These are phyloP conservation scores for Trypanosomatidae sp. DNA, from an alignment of 208 protist genomes.

Conservation along the genomic window DNA sequence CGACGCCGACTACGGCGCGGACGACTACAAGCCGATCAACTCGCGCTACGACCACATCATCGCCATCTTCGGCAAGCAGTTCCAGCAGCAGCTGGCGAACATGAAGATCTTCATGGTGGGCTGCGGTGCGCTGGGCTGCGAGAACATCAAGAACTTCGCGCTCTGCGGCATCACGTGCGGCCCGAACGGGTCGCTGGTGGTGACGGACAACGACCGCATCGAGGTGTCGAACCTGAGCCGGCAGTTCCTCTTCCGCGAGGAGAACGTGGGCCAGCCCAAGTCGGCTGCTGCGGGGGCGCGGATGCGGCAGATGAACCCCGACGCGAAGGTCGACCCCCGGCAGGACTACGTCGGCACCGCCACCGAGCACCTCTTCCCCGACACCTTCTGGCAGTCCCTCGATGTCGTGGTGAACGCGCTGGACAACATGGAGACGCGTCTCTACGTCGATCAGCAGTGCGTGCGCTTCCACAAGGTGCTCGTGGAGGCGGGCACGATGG, in stretches of 20 bases:
- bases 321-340: constrained; percentile 70
- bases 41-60: constrained; percentile 80
- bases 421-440: constrained; percentile 98
- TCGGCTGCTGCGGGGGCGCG: constrained; percentile 91
- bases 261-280: constrained; percentile 97
- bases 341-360: constrained; percentile 94
- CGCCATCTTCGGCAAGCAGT: constrained; percentile 73
- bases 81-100: constrained; percentile 62
- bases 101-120: constrained; percentile 96
- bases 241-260: constrained; percentile 99
- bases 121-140: constrained; percentile 98
- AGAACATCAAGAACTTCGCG: constrained; percentile 99
- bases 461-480: constrained; percentile 98
- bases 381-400: constrained; percentile 96
- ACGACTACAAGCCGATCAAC: constrained; percentile 45
- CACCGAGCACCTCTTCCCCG: constrained; percentile 96
- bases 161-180: constrained; percentile 97
- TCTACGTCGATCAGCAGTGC: constrained; percentile 96
- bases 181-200: constrained; percentile 75
- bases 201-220: constrained; percentile 99
- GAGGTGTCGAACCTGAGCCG: constrained; percentile 99
- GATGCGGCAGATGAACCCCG: constrained; percentile 96
- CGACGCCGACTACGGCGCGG: constrained; percentile 30
- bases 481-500: constrained; percentile 99
- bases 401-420: constrained; percentile 98